Conservation (phyloP, 2,329 filamentous ascomycete genomes). For the Aspergillus tubingensis region DNA sequence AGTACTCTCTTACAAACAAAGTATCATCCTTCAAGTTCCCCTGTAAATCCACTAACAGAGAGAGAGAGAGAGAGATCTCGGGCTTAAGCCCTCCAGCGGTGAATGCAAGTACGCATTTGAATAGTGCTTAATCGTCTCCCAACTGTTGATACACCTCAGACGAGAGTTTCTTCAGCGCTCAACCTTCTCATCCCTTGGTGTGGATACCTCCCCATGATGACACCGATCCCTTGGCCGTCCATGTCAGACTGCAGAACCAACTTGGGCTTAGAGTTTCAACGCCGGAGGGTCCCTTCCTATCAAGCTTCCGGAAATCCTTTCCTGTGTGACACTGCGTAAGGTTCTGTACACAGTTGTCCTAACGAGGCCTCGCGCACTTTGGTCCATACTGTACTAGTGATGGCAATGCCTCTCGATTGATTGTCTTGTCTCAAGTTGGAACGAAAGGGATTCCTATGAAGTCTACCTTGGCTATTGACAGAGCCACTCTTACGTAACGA, state of each 20-base stretch:
- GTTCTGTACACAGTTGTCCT: conserved; percentile 1
- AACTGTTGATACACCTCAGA: not conserved
- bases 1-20: not conserved
- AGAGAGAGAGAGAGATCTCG: not conserved
- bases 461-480: not conserved
- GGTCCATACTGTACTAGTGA: not conserved
- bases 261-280: not conserved
- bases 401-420: not conserved
- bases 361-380: not conserved
- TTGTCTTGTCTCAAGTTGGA: not conserved
- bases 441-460: not conserved
- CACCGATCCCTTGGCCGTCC: not conserved
- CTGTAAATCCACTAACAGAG: not conserved
- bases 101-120: too few species aligned
- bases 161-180: not conserved
- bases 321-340: not conserved
- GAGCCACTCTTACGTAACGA: conserved; percentile 5
- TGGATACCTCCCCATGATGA: not conserved
- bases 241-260: not conserved
- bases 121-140: not conserved
- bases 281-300: conserved; percentile 2
- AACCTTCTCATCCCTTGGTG: not conserved
- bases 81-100: not conserved
- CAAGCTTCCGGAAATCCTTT: not conserved
- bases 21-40: too few species aligned